phyloP scores from a whole-genome alignment of 192 early-diverging fungal genomes.

The Coemansia sp. region DNA sequence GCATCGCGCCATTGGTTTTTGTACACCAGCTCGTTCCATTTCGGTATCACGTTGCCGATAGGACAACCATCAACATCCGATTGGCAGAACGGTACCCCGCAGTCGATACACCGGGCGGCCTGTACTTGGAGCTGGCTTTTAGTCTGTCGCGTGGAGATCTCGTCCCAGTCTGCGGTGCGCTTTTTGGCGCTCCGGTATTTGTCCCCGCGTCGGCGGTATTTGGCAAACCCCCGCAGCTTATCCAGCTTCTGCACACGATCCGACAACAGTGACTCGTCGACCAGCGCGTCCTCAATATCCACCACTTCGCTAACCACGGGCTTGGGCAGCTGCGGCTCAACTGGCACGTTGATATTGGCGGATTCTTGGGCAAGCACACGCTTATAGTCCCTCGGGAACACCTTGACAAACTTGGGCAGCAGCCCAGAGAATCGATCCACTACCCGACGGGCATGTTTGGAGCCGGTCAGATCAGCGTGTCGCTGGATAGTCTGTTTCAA shows the following conservation, averaged over 20 bases:
- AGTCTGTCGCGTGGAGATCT: constrained; percentile 88
- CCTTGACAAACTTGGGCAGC: constrained; percentile 85
- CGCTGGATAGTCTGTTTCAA: constrained; percentile 76
- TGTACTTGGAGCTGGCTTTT: constrained; percentile 82
- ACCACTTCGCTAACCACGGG: constrained; percentile 64
- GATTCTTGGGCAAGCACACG: constrained; percentile 67
- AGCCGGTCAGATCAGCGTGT: constrained; percentile 80
- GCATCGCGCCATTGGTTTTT: constrained; percentile 96
- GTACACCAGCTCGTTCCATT: constrained; percentile 98
- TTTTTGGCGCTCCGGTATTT: constrained; percentile 79
- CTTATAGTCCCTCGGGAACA: constrained; percentile 92
- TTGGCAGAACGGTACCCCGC: constrained; percentile 99
- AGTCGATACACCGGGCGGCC: constrained; percentile 96
- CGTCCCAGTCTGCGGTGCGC: constrained; percentile 88
- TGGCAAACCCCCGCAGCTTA: constrained; percentile 93
- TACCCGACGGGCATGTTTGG: constrained; percentile 67
- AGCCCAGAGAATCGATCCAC: constrained; percentile 67
- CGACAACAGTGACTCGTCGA: constrained; percentile 73
- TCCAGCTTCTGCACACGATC: constrained; percentile 75
- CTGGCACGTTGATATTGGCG: neutral
- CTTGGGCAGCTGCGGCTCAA: constrained; percentile 15
- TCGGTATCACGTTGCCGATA: constrained; percentile 98
- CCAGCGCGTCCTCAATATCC: constrained; percentile 87
- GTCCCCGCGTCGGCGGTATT: constrained; percentile 88
- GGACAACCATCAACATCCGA: constrained; percentile 92